These are phyloP conservation scores for Apiotrichum montevideense DNA, from an alignment of 1,284 basidiomycete species.

Conservation along the genomic window DNA sequence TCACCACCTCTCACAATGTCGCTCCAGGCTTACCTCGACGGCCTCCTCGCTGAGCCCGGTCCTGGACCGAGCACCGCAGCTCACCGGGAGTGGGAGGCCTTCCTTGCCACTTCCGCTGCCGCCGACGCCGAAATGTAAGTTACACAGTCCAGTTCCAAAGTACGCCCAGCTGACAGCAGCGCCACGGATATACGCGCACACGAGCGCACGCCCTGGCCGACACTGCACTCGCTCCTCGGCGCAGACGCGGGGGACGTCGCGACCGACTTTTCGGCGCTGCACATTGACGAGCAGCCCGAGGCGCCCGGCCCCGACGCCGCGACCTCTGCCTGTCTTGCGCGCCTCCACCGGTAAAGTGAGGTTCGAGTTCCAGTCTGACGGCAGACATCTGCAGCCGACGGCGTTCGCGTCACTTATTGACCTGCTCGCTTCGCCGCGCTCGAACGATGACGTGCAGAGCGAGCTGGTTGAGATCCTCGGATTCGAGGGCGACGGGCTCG, in stretches of 20 bases:
- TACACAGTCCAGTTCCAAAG: background rate
- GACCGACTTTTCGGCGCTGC: background rate
- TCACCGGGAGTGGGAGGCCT: constrained; percentile 14
- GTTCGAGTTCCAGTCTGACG: background rate
- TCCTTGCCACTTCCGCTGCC: background rate
- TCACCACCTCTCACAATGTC: constrained; percentile 3
- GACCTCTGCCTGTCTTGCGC: constrained; percentile 2
- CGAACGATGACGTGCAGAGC: constrained; percentile 67
- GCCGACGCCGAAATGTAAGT: constrained; percentile 4
- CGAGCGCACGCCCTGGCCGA: constrained; percentile 14
- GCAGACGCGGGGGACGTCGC: background rate
- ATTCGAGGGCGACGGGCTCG: constrained; percentile 59
- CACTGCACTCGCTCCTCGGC: constrained; percentile 11
- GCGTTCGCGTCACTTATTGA: constrained; percentile 30
- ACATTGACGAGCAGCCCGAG: background rate
- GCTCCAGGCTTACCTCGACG: constrained; percentile 10
- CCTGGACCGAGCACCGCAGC: constrained; percentile 12
- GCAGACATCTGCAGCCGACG: constrained; percentile 16
- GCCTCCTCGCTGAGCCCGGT: constrained; percentile 8
- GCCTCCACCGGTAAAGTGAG: constrained; percentile 6
- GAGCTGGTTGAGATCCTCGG: constrained; percentile 79
- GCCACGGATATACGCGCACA: background rate
- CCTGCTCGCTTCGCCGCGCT: constrained; percentile 29
- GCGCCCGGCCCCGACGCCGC: background rate
- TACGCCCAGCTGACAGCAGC: background rate